Evolutionary conservation across 768 basidiomycete genomes (phyloP).

Genomic region (Hygrophoropsis aurantiaca): DNA sequence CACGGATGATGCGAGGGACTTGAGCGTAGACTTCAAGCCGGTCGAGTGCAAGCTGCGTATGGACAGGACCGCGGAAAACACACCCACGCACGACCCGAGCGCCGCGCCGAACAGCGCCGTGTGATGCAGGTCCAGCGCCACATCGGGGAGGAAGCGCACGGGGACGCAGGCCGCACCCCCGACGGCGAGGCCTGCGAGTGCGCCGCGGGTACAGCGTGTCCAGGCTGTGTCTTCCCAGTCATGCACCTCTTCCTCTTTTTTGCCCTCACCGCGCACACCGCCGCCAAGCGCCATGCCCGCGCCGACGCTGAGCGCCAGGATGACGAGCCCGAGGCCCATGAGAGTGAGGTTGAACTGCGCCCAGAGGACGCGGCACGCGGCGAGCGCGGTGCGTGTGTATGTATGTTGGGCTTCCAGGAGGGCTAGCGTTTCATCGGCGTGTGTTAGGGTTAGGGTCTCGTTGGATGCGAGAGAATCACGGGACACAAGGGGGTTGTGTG

Average conservation of each 20-base stretch:
- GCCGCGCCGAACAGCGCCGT: conserved; percentile 48
- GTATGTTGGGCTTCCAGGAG: conserved; percentile 14
- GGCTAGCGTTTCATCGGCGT: no score
- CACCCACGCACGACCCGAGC: conserved; percentile 44
- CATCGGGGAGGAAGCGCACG: conserved; percentile 37
- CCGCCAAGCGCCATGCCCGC: conserved; percentile 50
- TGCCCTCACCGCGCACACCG: conserved; percentile 45
- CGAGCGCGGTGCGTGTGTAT: conserved; percentile 37
- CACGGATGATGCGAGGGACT: no score
- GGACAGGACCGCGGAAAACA: conserved; percentile 47
- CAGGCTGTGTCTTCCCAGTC: conserved; percentile 38
- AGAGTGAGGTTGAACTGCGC: conserved; percentile 86
- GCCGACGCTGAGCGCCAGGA: conserved; percentile 57
- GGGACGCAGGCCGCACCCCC: conserved; percentile 34
- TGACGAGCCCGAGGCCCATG: conserved; percentile 70
- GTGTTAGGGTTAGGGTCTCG: no score
- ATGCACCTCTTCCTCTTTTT: no score
- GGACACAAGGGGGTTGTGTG: no score
- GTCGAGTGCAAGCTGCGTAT: conserved; percentile 35
- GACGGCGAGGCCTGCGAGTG: conserved; percentile 35
- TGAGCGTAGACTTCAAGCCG: conserved; percentile 22
- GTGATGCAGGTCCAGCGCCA: conserved; percentile 52
- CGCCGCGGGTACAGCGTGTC: conserved; percentile 30
- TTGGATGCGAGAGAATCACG: no score
- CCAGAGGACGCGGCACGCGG: conserved; percentile 84